Evolutionary conservation across 768 basidiomycete species (phyloP), one percentile per base, ranked within the genome.

Genomic region (Suillus bovinus): DNA sequence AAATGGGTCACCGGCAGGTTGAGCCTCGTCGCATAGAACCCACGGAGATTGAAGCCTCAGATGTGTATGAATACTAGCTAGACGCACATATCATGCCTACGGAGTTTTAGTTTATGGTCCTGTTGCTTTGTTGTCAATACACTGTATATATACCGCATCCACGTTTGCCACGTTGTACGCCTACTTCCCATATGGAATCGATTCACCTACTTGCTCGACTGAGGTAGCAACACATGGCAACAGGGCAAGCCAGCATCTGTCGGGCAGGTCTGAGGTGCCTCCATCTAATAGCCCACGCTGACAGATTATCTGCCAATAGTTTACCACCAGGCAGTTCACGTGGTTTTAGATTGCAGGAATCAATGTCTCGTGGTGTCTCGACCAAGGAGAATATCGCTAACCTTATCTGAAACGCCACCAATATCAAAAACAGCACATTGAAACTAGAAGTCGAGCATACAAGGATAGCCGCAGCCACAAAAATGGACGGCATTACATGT

Each of bases 401-500:
- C 54, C 54, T 38, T 56, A 56, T 56, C 54, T 56, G 38, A 38
- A 36, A 56, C 36, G 36, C 24, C 54, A 39, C 10, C 9, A 20
- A 56, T 24, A 10, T 56, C 54, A 56, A 38, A 55, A 27, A 38
- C 16, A 22, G 9, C 24, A 3, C 54, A 24, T 24, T 38, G 24
- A 38, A n/a, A 38, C 54, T 27, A 38, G 54, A 38, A 38, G 54
- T 38, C 36, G 24, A 38, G 24, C 54, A 38, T 56, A 56, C 54
- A 27, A 52, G 36, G 22, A 24, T 36, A 36, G 34, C 53, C 24
- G 53, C 34, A 8, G 34, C 53, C 41, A 38, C 47, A 54, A 57
- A 29, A 64, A 36, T 27, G 59, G 41, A 42, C 34, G 31, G 57
- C 17, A 34, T 68, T 85, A 96, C 95, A 97, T 97, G 71, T 96